Percentiles rank a stretch among this genome's conserved stretches.
Evolutionary conservation across 345 rosid genomes (phyloP).

Genomic region (Isatis tinctoria): DNA sequence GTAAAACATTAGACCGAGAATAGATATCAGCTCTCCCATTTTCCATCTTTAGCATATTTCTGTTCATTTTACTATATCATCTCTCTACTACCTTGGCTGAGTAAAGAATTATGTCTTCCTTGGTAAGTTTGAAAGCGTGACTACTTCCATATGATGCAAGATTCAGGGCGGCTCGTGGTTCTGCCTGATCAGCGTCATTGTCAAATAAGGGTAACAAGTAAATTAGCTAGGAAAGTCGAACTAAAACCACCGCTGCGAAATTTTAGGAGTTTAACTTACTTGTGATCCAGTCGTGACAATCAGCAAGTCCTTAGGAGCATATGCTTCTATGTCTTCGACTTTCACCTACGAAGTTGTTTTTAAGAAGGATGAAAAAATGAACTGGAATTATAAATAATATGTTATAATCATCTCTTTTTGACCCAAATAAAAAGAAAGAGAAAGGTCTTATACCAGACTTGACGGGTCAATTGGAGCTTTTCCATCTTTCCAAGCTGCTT

Average conservation of each 20-base stretch:
- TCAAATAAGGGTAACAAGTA: slow-evolving; percentile 30
- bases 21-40: slow-evolving; percentile 4
- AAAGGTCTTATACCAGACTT: slow-evolving; percentile 55
- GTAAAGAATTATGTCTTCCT: slow-evolving; percentile 82
- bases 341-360: slow-evolving; percentile 48
- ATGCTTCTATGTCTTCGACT: slow-evolving; percentile 92
- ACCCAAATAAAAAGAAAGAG: too few species aligned
- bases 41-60: background rate
- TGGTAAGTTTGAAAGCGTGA: slow-evolving; percentile 75
- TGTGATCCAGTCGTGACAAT: slow-evolving; percentile 98
- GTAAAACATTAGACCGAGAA: slow-evolving; percentile 1
- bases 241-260: background rate
- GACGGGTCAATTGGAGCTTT: slow-evolving; percentile 96
- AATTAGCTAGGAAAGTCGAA: slow-evolving; percentile 7
- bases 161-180: slow-evolving; percentile 96
- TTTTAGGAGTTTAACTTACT: slow-evolving; percentile 47
- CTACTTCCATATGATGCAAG: slow-evolving; percentile 95
- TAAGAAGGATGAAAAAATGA: slow-evolving; percentile 4
- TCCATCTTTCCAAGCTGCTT: slow-evolving; percentile 99
- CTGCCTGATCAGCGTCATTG: slow-evolving; percentile 74
- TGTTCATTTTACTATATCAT: background rate
- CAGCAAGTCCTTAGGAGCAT: slow-evolving; percentile 91
- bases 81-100: slow-evolving; percentile 74
- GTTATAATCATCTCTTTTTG: background rate
- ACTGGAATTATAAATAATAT: background rate